Conservation (phyloP, 495 filamentous ascomycete genomes). For the Staphylotrichum tortipilum region DNA sequence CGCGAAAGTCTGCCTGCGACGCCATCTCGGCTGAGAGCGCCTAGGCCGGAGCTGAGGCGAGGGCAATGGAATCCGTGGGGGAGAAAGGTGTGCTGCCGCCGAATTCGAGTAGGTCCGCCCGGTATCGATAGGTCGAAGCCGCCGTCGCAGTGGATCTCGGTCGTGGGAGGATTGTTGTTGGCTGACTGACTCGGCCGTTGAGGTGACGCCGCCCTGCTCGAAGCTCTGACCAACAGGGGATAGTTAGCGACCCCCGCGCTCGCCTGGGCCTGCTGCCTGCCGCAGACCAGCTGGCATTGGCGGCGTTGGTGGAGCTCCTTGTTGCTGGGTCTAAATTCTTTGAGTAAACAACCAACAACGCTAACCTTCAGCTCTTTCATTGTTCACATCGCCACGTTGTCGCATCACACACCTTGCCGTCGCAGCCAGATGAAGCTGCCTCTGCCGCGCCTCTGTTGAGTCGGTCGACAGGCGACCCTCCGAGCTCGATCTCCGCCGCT, state of each 20-base stretch:
- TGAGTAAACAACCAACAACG: neutral
- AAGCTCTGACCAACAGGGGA: constrained; percentile 14
- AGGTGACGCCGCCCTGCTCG: constrained; percentile 6
- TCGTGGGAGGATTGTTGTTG: no score
- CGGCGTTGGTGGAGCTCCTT: no score
- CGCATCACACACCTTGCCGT: no score
- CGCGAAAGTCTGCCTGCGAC: constrained; percentile 60
- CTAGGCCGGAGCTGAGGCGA: neutral
- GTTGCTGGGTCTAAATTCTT: constrained; percentile 1
- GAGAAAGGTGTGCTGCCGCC: neutral
- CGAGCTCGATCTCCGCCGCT: neutral
- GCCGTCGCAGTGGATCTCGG: no score
- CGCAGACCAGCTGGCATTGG: no score
- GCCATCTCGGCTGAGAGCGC: no score
- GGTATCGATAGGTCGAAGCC: no score
- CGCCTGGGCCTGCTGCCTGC: constrained; percentile 1
- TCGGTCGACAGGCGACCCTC: neutral
- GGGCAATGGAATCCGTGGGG: neutral
- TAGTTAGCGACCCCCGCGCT: neutral
- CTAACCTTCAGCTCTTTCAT: no score
- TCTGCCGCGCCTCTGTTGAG: neutral
- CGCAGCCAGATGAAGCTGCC: neutral
- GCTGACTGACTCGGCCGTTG: neutral
- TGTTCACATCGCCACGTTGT: no score
- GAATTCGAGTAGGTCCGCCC: no score